Conservation (phyloP, 306 rosid species). For the Rubus idaeus region DNA sequence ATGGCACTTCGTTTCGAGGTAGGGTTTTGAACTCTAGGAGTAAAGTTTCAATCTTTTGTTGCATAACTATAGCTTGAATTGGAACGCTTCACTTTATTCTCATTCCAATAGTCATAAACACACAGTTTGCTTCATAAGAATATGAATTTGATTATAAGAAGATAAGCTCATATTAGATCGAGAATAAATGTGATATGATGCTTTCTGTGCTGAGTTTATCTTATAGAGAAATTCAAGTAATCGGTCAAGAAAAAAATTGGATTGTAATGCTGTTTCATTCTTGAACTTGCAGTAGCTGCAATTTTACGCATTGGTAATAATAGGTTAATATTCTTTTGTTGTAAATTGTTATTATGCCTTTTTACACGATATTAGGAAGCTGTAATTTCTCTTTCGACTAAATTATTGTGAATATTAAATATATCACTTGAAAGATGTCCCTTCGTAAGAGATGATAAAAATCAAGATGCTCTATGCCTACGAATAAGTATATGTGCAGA, state of each 20-base stretch:
- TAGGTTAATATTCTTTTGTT: not conserved
- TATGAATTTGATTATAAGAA: not conserved
- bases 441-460: not conserved
- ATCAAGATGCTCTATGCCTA: not conserved
- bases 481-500: not conserved
- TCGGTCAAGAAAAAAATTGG: too few relatives aligned
- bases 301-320: not conserved
- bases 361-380: not conserved
- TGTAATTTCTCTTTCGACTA: not conserved
- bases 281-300: not conserved
- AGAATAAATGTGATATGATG: too few relatives aligned
- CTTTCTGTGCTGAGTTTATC: too few relatives aligned
- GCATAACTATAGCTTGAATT: not conserved
- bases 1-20: constrained; percentile 96
- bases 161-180: too few relatives aligned
- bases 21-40: constrained; percentile 6
- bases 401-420: not conserved
- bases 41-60: not conserved
- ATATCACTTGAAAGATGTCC: not conserved
- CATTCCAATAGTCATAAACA: not conserved
- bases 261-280: not conserved
- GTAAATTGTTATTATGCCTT: not conserved
- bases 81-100: not conserved
- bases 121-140: not conserved
- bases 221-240: too few relatives aligned